Evolutionary conservation across 2,329 filamentous ascomycete species (phyloP).

Genomic region (Herpomyces periplanetae): DNA sequence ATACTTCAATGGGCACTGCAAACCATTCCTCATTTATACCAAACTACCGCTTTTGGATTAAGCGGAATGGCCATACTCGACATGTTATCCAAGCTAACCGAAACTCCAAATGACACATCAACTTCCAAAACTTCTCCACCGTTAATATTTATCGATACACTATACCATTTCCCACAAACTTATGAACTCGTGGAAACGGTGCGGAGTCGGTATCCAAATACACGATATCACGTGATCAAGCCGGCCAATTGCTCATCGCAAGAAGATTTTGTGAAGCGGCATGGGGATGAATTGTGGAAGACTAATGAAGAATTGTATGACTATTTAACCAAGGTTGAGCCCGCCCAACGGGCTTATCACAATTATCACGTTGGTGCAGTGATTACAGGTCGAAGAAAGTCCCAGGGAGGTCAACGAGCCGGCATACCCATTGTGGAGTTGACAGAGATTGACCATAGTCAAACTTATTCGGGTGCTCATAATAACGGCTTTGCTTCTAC

Average conservation of each 20-base stretch:
- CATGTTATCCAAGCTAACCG: constrained; percentile 37
- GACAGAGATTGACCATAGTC: too few relatives aligned
- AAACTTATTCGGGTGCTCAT: too few relatives aligned
- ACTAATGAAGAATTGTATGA: constrained; percentile 62
- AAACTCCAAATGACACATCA: too few relatives aligned
- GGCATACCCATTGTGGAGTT: constrained; percentile 68
- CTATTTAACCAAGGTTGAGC: constrained; percentile 89
- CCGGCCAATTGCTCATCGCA: constrained; percentile 31
- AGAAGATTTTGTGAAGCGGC: constrained; percentile 37
- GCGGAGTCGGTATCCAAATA: constrained; percentile 29
- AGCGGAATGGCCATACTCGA: constrained; percentile 14
- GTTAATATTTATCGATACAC: constrained; percentile 15
- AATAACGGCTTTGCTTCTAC: too few relatives aligned
- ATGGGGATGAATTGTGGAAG: constrained; percentile 55
- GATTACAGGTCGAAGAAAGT: constrained; percentile 57
- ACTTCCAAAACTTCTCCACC: too few relatives aligned
- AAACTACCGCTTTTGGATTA: constrained; percentile 11
- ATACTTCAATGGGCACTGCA: too few relatives aligned
- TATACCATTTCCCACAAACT: constrained; percentile 14
- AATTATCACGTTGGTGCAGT: constrained; percentile 62
- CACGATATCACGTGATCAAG: constrained; percentile 59
- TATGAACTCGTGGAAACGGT: constrained; percentile 20
- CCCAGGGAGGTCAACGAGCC: constrained; percentile 68
- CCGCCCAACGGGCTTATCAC: constrained; percentile 55
- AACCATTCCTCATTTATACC: constrained; percentile 11